Conservation (phyloP, 2,329 filamentous ascomycete species). For the Cucurbitaria berberidis region DNA sequence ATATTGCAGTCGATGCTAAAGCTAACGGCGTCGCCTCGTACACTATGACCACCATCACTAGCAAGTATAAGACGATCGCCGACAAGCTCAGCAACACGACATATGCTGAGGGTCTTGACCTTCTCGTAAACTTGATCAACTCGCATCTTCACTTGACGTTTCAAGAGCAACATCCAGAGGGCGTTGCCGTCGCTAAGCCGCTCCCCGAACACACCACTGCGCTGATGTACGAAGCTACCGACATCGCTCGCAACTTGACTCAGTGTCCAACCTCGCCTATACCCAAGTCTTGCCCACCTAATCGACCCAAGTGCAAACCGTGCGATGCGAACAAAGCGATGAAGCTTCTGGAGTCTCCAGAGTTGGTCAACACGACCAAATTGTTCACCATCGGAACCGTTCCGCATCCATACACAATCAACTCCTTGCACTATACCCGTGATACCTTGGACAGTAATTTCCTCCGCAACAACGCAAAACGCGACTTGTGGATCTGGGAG, state of each 20-base stretch:
- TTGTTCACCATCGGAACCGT: constrained; percentile 85
- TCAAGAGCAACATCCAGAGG: constrained; percentile 77
- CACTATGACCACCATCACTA: constrained; percentile 64
- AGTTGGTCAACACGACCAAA: constrained; percentile 73
- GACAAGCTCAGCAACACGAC: constrained; percentile 63
- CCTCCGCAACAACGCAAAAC: constrained; percentile 65
- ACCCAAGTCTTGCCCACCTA: constrained; percentile 82
- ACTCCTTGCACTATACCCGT: constrained; percentile 67
- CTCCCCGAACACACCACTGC: constrained; percentile 75
- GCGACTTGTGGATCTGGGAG: constrained; percentile 78
- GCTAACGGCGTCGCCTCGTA: constrained; percentile 80
- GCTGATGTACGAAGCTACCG: constrained; percentile 71
- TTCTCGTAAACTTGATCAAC: constrained; percentile 78
- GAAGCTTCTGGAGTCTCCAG: constrained; percentile 68
- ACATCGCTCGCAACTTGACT: constrained; percentile 76
- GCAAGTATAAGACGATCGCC: constrained; percentile 70
- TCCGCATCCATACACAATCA: constrained; percentile 88
- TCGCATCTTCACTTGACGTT: constrained; percentile 85
- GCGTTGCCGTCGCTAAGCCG: constrained; percentile 83
- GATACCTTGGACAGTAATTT: constrained; percentile 52
- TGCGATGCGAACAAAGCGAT: constrained; percentile 70
- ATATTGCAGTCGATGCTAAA: constrained; percentile 69
- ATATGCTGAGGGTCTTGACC: constrained; percentile 65
- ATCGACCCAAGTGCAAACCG: constrained; percentile 73
- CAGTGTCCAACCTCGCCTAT: constrained; percentile 77